Evolutionary conservation across 2,329 filamentous ascomycete species (phyloP), one percentile per base, ranked within the genome.

Genomic region (Dactylonectria estremocensis): DNA sequence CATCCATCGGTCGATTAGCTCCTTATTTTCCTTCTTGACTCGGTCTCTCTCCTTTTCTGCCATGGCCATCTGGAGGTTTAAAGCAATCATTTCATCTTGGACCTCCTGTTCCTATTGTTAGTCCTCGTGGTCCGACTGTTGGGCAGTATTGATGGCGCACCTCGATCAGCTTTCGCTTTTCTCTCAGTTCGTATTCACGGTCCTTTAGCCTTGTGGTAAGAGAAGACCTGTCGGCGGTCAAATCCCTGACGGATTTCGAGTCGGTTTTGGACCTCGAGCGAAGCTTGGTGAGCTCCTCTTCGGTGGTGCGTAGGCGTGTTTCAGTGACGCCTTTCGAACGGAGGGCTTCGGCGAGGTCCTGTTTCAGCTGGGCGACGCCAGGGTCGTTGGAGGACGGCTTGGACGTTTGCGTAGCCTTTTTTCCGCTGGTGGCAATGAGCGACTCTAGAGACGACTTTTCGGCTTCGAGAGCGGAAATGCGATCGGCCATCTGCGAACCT

Each of bases 1-100:
- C 92, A 98, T 95, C 94, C 95, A 98, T 61, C 96, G 88, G 79
- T 95, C 92, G 60, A 98, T 91, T 62, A 99, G 86, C 72, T 97
- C 93, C 77, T 93, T 91, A 78, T 98, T 98, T 79, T 98, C 96
- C 66, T 86, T 87, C 77, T 91, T 89, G 69, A 97, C 84, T 80
- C 90, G 91, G 77, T 92, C 90, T 31, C 88, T 86, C 77, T 90
- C 90, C 78, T 95, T 89, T 79, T 97, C 95, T 3, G 92, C 91
- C 85, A 98, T 89, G 73, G 96, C 95, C 49, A 98, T 86, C 80
- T 98, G 93, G 72, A 98, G 85, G 73, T 95, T 95, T 53, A 98
- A 83, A 1, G 94, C 92, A 57, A 97, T 91, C 81, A 97, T 91
- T 80, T 99, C 96, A 81, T 98, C 95, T 82, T 98, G 95, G 60